phyloP scores from a whole-genome alignment of 495 filamentous ascomycete species.

The Talaromyces ruber region DNA sequence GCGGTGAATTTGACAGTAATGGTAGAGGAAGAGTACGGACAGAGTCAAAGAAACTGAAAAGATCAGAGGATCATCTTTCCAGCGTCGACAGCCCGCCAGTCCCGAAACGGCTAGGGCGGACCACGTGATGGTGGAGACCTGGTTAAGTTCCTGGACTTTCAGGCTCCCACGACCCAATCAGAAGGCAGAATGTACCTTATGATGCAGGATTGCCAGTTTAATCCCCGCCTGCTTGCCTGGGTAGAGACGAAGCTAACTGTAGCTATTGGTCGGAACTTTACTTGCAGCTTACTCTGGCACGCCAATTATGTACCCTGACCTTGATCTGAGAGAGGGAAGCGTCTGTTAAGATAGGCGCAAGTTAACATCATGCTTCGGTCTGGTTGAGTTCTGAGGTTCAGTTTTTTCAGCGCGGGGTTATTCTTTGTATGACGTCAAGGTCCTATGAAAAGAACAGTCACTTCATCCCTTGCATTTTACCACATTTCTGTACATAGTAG shows the following conservation, averaged over 20 bases:
- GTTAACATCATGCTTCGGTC: background rate
- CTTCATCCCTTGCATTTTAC: background rate
- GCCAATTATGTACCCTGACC: background rate
- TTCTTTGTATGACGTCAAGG: background rate
- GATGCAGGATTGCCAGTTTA: background rate
- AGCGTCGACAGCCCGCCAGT: background rate
- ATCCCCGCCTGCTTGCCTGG: background rate
- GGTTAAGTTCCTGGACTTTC: background rate
- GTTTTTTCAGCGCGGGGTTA: background rate
- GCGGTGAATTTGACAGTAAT: background rate
- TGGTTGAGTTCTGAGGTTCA: background rate
- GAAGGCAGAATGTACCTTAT: background rate
- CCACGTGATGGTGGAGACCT: slow-evolving; percentile 3
- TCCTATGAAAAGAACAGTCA: background rate
- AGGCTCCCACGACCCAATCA: background rate
- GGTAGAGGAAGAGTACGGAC: background rate
- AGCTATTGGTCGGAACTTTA: background rate
- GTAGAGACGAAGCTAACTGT: background rate
- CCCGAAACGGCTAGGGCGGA: background rate
- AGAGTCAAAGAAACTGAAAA: background rate
- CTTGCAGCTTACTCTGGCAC: background rate
- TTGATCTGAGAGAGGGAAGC: background rate
- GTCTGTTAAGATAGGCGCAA: background rate
- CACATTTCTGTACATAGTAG: background rate
- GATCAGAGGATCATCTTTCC: background rate